Percentiles rank a stretch among this genome's conserved stretches.
Evolutionary conservation across 2,329 filamentous ascomycete genomes (phyloP).

Genomic region (Nectriaceae sp.): DNA sequence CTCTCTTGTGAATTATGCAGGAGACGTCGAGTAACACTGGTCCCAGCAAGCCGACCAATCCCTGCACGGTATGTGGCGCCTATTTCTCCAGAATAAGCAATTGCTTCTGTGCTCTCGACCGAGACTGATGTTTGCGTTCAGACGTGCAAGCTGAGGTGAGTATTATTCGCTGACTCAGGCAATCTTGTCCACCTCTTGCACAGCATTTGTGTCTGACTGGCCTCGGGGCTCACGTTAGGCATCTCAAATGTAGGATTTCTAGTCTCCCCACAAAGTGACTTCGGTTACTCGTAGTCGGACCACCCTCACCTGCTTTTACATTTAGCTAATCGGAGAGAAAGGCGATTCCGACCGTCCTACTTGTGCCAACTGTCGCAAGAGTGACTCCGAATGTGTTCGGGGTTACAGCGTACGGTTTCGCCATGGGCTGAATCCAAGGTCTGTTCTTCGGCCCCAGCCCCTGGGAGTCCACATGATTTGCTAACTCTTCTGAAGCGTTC

Average conservation of each 20-base stretch:
- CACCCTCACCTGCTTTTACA: too few relatives aligned
- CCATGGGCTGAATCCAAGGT: slow-evolving; percentile 30
- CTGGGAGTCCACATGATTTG: neutral
- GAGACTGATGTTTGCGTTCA: slow-evolving; percentile 10
- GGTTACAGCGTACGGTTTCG: slow-evolving; percentile 31
- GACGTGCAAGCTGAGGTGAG: slow-evolving; percentile 27
- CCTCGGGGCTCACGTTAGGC: slow-evolving; percentile 11
- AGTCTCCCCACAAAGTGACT: too few relatives aligned
- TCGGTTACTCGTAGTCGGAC: too few relatives aligned
- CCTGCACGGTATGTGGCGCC: slow-evolving; percentile 19
- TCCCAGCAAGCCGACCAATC: slow-evolving; percentile 21
- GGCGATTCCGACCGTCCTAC: slow-evolving; percentile 21
- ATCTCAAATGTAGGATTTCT: slow-evolving; percentile 23
- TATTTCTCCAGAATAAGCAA: slow-evolving; percentile 1
- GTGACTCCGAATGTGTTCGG: slow-evolving; percentile 27
- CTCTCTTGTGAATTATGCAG: slow-evolving; percentile 19
- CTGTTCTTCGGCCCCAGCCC: neutral
- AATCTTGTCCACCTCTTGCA: slow-evolving; percentile 7
- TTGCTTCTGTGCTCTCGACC: too few relatives aligned
- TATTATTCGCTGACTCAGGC: slow-evolving; percentile 3
- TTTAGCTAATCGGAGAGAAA: slow-evolving; percentile 2
- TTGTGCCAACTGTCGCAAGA: slow-evolving; percentile 30
- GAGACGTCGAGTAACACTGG: slow-evolving; percentile 6
- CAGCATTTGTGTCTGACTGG: slow-evolving; percentile 10
- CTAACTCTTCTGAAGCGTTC: slow-evolving; percentile 18